Conservation (phyloP, 371 early-diverging fungal genomes). For the Mortierella sp. region DNA sequence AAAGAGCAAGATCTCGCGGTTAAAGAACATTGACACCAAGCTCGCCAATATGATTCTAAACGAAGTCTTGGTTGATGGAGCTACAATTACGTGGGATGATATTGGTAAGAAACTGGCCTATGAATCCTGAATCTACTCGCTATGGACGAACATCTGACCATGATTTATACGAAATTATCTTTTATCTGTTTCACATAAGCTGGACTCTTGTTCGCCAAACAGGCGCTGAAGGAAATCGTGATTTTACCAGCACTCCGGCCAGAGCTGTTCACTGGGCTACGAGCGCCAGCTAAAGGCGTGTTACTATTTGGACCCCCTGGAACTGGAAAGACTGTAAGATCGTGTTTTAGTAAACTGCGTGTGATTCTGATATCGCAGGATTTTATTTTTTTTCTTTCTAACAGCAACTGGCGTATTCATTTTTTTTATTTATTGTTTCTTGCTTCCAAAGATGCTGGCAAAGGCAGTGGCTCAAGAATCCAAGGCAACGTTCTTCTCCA, state of each 20-base stretch:
- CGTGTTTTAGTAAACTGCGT: neutral
- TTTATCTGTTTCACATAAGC: constrained; percentile 58
- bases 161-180: neutral
- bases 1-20: constrained; percentile 39
- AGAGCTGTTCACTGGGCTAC: constrained; percentile 81
- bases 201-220: constrained; percentile 80
- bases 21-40: constrained; percentile 64
- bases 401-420: too few relatives aligned
- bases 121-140: neutral
- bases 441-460: constrained; percentile 58
- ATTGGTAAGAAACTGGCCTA: constrained; percentile 55
- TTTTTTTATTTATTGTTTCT: neutral
- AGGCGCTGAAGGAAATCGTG: constrained; percentile 81
- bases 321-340: constrained; percentile 70
- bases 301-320: constrained; percentile 78
- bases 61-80: constrained; percentile 69
- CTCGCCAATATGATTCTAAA: constrained; percentile 72
- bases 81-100: constrained; percentile 71
- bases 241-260: constrained; percentile 84
- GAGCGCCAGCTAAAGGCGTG: constrained; percentile 77
- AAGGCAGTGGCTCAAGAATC: constrained; percentile 80
- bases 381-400: too few relatives aligned
- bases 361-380: neutral
- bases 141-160: too few relatives aligned
- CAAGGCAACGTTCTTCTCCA: constrained; percentile 83